These are phyloP conservation scores for Pseudogymnoascus sp. DNA, from an alignment of 2,329 filamentous ascomycete genomes.

Conservation along the genomic window DNA sequence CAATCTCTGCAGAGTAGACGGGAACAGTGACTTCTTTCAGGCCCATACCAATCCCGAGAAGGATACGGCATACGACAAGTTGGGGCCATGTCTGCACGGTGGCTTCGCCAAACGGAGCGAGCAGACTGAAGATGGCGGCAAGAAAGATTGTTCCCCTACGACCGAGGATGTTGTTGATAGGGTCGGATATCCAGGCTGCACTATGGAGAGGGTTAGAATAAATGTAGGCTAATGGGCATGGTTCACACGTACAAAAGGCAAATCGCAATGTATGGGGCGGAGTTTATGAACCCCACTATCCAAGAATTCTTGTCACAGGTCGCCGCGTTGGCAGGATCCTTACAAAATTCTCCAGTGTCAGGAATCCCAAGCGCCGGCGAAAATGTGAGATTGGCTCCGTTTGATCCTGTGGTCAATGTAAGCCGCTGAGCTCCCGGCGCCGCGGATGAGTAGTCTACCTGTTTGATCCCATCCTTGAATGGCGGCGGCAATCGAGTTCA, in stretches of 20 bases:
- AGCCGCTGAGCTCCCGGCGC: conserved; percentile 44
- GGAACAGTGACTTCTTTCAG: conserved; percentile 44
- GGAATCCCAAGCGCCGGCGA: conserved; percentile 34
- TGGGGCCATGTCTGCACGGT: conserved; percentile 53
- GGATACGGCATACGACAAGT: conserved; percentile 46
- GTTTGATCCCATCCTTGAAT: conserved; percentile 41
- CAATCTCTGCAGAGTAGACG: conserved; percentile 49
- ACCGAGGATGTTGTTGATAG: conserved; percentile 56
- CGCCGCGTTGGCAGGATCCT: conserved; percentile 8
- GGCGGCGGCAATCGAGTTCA: conserved; percentile 62
- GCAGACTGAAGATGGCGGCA: conserved; percentile 54
- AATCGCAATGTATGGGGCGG: conserved; percentile 46
- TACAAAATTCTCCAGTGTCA: conserved; percentile 18
- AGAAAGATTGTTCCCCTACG: conserved; percentile 68
- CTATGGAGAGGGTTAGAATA: conserved; percentile 34
- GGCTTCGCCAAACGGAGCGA: conserved; percentile 52
- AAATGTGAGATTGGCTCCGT: conserved; percentile 37
- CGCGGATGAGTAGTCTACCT: conserved; percentile 40
- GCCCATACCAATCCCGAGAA: conserved; percentile 58
- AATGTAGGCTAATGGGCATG: no score
- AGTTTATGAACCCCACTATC: conserved; percentile 54
- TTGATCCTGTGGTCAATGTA: conserved; percentile 43
- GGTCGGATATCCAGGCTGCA: conserved; percentile 63
- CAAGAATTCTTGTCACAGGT: conserved; percentile 31
- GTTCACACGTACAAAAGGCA: conserved; percentile 30